Conservation (phyloP, 805 yeast genomes). For the Cyberlindnera americana region DNA sequence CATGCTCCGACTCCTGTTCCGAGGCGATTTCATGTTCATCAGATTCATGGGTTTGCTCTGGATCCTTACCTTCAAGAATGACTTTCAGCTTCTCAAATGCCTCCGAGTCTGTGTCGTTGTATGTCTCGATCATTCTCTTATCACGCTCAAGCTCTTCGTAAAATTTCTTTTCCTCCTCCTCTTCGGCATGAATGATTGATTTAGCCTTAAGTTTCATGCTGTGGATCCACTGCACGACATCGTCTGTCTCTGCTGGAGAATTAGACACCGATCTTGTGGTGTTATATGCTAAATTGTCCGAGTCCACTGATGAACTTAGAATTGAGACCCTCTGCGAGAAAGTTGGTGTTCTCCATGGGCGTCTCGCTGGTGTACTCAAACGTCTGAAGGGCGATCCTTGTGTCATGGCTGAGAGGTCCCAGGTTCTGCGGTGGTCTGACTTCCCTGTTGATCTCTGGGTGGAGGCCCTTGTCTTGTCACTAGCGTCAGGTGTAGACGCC, state of each 20-base stretch:
- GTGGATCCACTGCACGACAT: constrained; percentile 33
- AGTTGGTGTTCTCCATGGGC: constrained; percentile 1
- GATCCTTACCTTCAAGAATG: constrained; percentile 12
- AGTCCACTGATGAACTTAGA: background rate
- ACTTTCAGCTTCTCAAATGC: constrained; percentile 24
- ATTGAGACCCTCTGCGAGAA: background rate
- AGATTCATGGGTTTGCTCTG: too few relatives aligned
- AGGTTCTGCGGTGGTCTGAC: constrained; percentile 16
- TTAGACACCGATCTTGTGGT: background rate
- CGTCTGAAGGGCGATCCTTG: constrained; percentile 26
- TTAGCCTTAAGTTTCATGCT: constrained; percentile 33
- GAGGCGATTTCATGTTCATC: too few relatives aligned
- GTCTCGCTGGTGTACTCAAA: constrained; percentile 13
- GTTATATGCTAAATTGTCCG: background rate
- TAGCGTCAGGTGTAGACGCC: background rate
- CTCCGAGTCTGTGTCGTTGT: constrained; percentile 21
- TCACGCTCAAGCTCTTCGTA: constrained; percentile 35
- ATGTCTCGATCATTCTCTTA: constrained; percentile 20
- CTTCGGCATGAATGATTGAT: constrained; percentile 29
- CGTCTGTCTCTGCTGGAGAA: constrained; percentile 11
- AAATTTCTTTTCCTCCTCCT: constrained; percentile 35
- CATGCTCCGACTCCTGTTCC: too few relatives aligned
- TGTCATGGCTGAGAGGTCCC: constrained; percentile 22
- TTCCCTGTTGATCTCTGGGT: constrained; percentile 1
- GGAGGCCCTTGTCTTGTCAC: background rate